Percentiles rank a stretch among this genome's conserved stretches.
These are phyloP conservation scores for Fraxinus anomala DNA, from an alignment of 257 asterid genomes.

Conservation along the genomic window DNA sequence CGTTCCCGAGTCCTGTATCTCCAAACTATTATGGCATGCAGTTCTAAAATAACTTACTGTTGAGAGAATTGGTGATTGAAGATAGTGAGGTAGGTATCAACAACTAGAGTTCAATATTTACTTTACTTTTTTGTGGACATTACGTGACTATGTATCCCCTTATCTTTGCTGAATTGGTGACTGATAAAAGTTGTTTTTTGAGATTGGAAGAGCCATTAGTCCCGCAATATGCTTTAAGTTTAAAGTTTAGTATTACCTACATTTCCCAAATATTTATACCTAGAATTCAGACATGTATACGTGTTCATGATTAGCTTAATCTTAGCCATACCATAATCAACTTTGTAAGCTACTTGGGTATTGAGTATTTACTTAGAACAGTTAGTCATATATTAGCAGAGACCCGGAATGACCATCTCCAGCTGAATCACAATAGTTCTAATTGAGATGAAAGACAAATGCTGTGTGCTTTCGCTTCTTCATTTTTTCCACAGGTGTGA, in stretches of 20 bases:
- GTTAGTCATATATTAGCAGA: neutral
- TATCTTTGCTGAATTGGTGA: neutral
- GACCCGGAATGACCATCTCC: neutral
- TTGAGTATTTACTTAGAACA: neutral
- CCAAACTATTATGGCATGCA: slow-evolving; percentile 37
- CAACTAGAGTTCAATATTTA: neutral
- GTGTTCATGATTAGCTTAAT: neutral
- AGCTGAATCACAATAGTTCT: neutral
- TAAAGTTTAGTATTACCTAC: neutral
- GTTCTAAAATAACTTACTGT: slow-evolving; percentile 21
- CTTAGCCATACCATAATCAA: neutral
- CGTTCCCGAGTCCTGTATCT: slow-evolving; percentile 44
- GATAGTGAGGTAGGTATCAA: slow-evolving; percentile 34
- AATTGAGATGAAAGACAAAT: neutral
- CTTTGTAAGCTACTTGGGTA: too few relatives aligned
- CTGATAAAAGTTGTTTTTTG: neutral
- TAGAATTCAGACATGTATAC: neutral
- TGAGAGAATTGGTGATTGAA: slow-evolving; percentile 24
- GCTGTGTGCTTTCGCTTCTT: neutral
- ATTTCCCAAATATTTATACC: neutral
- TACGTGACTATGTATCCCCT: neutral
- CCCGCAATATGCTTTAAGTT: neutral
- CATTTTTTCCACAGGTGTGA: neutral
- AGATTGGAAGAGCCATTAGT: neutral
- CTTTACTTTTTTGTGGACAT: slow-evolving; percentile 9